phyloP scores from a whole-genome alignment of 2,329 filamentous ascomycete species.

The Pyricularia pennisetigena region DNA sequence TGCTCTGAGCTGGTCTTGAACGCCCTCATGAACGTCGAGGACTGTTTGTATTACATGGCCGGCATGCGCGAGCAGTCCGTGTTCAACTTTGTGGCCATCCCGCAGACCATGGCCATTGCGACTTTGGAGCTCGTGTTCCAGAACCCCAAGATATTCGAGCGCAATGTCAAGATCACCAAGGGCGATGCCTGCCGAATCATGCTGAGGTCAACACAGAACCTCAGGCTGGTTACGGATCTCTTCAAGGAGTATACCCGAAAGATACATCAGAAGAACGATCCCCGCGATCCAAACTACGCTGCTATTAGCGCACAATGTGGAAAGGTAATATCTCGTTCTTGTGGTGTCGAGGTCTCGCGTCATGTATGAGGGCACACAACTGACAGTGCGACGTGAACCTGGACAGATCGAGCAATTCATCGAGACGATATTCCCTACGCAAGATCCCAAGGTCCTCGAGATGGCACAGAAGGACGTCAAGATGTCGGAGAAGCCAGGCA shows the following conservation, averaged over 20 bases:
- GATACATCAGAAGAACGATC: conserved; percentile 91
- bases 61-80: conserved; percentile 91
- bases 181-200: conserved; percentile 87
- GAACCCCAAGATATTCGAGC: conserved; percentile 76
- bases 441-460: conserved; percentile 51
- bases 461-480: conserved; percentile 32
- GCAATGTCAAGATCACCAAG: conserved; percentile 93
- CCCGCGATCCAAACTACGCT: conserved; percentile 83
- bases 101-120: conserved; percentile 94
- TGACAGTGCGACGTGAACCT: conserved; percentile 4
- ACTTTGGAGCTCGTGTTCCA: conserved; percentile 88
- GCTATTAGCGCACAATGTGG: conserved; percentile 86
- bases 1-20: conserved; percentile 92
- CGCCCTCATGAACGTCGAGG: conserved; percentile 75
- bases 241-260: conserved; percentile 69
- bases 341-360: background rate
- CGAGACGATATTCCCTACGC: conserved; percentile 81
- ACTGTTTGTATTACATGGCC: conserved; percentile 96
- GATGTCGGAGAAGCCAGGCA: conserved; percentile 30
- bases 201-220: conserved; percentile 86
- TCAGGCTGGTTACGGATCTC: conserved; percentile 68
- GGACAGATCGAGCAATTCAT: conserved; percentile 86
- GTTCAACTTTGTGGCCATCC: conserved; percentile 98
- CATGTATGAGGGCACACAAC: background rate
- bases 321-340: conserved; percentile 43